Conservation (phyloP, 805 yeast species). For the Kazachstania martiniae region DNA sequence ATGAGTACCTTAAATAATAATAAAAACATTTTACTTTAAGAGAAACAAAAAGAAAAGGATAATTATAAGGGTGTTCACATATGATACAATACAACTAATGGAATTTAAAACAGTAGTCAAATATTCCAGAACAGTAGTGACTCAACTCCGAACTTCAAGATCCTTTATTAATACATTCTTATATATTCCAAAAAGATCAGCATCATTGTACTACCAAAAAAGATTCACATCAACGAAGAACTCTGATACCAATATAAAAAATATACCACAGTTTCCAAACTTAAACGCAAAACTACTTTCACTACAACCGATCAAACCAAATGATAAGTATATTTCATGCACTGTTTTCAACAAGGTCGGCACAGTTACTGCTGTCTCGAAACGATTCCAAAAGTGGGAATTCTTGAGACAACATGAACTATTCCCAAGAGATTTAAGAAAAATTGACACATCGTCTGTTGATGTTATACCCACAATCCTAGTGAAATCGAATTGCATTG, state of each 20-base stretch:
- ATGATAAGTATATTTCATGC: slow-evolving; percentile 50
- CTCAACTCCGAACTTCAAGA: no score
- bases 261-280: slow-evolving; percentile 2
- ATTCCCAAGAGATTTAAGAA: slow-evolving; percentile 79
- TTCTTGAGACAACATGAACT: slow-evolving; percentile 64
- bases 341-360: slow-evolving; percentile 74
- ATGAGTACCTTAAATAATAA: no score
- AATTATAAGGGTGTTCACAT: no score
- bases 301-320: slow-evolving; percentile 31
- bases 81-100: no score
- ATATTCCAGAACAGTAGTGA: no score
- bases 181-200: no score
- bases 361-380: slow-evolving; percentile 64
- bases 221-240: no score
- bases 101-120: no score
- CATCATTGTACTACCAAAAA: no score
- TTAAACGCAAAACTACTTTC: slow-evolving; percentile 13
- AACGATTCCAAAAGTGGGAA: slow-evolving; percentile 66
- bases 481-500: slow-evolving; percentile 61
- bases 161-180: no score
- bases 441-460: slow-evolving; percentile 59
- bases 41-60: no score
- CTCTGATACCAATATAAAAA: background rate
- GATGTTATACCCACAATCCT: slow-evolving; percentile 87
- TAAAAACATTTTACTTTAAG: no score